These are phyloP conservation scores for Phaeosphaeriaceae sp. DNA, from an alignment of 2,329 filamentous ascomycete genomes.

Conservation along the genomic window DNA sequence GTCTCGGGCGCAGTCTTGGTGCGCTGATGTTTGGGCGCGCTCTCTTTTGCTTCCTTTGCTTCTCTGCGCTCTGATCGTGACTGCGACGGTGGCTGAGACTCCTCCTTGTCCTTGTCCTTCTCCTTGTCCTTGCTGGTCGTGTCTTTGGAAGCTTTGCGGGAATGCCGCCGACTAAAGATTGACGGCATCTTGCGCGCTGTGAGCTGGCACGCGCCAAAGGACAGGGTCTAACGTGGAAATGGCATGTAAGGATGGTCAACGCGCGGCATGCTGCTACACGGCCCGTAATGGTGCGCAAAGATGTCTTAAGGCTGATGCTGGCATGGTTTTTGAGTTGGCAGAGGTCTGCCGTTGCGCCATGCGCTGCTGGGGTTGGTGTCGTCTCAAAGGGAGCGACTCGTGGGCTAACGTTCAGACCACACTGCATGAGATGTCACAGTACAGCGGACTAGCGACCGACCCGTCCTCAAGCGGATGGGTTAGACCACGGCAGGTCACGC, in stretches of 20 bases:
- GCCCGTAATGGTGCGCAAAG: conserved; percentile 21
- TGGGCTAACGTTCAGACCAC: conserved; percentile 18
- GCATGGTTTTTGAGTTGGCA: conserved; percentile 13
- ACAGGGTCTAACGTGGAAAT: conserved; percentile 24
- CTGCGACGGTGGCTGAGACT: conserved; percentile 15
- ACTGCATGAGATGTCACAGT: conserved; percentile 18
- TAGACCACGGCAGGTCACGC: not conserved
- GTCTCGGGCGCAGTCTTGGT: conserved; percentile 32
- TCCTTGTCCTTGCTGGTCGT: conserved; percentile 8
- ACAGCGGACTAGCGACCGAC: conserved; percentile 14
- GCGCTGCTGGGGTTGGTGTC: conserved; percentile 14
- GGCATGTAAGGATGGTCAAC: conserved; percentile 20
- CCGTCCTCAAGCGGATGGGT: not conserved
- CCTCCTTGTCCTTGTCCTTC: conserved; percentile 4
- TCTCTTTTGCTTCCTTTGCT: not conserved
- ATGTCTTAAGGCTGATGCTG: conserved; percentile 14
- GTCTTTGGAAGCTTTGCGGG: conserved; percentile 22
- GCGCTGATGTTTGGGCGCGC: conserved; percentile 33
- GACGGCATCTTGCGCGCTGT: conserved; percentile 17
- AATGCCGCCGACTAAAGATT: conserved; percentile 15
- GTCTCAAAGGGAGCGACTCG: conserved; percentile 6
- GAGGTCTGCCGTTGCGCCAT: conserved; percentile 10
- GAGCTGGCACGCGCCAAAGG: conserved; percentile 23
- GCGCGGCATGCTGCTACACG: conserved; percentile 29
- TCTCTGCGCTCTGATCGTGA: not conserved